Conservation (phyloP, 2,329 filamentous ascomycete species). For the Aureobasidium sp. region DNA sequence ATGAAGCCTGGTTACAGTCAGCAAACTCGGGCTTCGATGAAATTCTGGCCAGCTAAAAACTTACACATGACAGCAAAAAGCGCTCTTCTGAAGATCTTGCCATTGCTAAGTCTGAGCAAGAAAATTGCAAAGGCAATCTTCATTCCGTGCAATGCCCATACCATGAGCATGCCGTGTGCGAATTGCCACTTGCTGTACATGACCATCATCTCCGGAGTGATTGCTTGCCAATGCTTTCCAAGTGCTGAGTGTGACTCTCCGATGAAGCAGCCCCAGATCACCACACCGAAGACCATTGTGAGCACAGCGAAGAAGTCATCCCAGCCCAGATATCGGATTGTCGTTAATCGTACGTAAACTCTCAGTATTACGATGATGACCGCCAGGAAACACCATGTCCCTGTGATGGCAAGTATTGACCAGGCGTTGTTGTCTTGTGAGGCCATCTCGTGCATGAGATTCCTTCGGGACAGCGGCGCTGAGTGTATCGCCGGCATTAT, state of each 20-base stretch:
- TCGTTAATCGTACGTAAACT: conserved; percentile 31
- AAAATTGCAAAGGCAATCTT: conserved; percentile 42
- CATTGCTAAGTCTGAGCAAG: conserved; percentile 35
- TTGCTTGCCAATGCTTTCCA: conserved; percentile 33
- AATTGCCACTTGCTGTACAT: conserved; percentile 35
- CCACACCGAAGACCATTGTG: conserved; percentile 29
- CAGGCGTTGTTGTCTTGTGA: conserved; percentile 10
- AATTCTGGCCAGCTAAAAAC: conserved; percentile 11
- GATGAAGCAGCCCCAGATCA: conserved; percentile 34
- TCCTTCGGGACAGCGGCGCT: neutral
- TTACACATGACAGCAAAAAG: conserved; percentile 36
- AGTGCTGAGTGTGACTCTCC: conserved; percentile 38
- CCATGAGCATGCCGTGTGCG: conserved; percentile 39
- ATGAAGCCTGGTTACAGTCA: conserved; percentile 30
- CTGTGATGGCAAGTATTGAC: conserved; percentile 13
- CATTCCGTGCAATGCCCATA: conserved; percentile 36
- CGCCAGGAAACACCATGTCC: conserved; percentile 13
- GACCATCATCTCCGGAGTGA: conserved; percentile 22
- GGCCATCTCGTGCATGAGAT: neutral
- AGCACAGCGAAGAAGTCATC: conserved; percentile 42
- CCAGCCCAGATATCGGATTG: conserved; percentile 40
- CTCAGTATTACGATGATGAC: conserved; percentile 9
- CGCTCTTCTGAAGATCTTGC: conserved; percentile 31
- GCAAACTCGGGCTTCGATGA: conserved; percentile 11
- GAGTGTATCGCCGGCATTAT: neutral